Evolutionary conservation across 257 asterid genomes (phyloP).

Genomic region (Orobanche coerulescens): DNA sequence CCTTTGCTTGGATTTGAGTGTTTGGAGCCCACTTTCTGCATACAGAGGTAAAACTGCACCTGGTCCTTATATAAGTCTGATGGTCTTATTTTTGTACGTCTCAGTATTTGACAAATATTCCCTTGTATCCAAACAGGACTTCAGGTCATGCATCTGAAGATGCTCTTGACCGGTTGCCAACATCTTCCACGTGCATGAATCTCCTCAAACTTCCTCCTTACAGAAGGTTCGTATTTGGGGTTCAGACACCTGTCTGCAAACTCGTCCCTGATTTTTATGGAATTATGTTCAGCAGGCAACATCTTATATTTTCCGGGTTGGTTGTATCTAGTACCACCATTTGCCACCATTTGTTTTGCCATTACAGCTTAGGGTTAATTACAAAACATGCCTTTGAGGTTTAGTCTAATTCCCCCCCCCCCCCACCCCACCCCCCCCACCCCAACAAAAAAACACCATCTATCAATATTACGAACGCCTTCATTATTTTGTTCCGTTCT

Average conservation of each 20-base stretch:
- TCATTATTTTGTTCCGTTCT: neutral
- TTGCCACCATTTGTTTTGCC: conserved; percentile 9
- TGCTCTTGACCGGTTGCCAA: conserved; percentile 82
- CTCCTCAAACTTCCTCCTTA: conserved; percentile 96
- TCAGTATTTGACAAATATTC: neutral
- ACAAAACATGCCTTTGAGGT: neutral
- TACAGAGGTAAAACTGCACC: conserved; percentile 55
- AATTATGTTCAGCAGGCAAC: neutral
- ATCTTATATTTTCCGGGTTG: conserved; percentile 4
- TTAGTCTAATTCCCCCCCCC: neutral
- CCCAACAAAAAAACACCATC: neutral
- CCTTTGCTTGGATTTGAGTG: conserved; percentile 91
- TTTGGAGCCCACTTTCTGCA: conserved; percentile 87
- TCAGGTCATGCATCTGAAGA: conserved; percentile 88
- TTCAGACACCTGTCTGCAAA: neutral
- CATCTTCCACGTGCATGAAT: conserved; percentile 99
- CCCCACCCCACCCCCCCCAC: too few species aligned
- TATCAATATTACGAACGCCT: neutral
- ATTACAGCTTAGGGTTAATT: neutral
- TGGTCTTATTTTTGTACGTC: neutral
- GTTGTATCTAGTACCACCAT: neutral
- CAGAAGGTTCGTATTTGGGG: conserved; percentile 48
- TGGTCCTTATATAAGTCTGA: neutral
- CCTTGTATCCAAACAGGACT: conserved; percentile 43
- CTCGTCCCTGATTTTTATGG: neutral